These are phyloP conservation scores for Stevia rebaudiana DNA, from an alignment of 140 eudicot species.

Conservation along the genomic window DNA sequence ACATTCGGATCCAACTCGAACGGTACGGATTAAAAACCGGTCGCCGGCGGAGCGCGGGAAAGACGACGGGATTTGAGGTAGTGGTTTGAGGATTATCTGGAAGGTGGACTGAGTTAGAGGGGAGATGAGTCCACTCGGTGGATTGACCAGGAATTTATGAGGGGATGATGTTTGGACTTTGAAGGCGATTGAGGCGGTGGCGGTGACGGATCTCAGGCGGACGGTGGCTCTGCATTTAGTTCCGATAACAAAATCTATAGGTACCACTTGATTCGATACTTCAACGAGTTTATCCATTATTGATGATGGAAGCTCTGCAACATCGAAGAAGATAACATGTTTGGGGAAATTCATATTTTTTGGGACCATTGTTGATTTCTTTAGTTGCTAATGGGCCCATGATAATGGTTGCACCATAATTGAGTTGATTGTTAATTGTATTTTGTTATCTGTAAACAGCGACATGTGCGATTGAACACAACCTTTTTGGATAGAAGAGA, in stretches of 20 bases:
- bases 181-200: conserved; percentile 49
- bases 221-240: conserved; percentile 64
- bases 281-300: conserved; percentile 52
- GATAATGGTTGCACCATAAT: not conserved
- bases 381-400: conserved; percentile 20
- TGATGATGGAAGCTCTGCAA: not conserved
- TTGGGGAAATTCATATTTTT: not conserved
- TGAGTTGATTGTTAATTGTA: not conserved
- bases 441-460: not conserved
- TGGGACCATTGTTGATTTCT: conserved; percentile 28
- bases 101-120: conserved; percentile 54
- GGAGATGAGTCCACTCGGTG: conserved; percentile 60
- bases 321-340: conserved; percentile 3
- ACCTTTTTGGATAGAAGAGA: too few species aligned
- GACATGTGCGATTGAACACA: too few species aligned
- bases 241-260: conserved; percentile 48
- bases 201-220: conserved; percentile 39
- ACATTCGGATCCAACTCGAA: conserved; percentile 29
- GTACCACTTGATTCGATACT: conserved; percentile 48
- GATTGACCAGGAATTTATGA: conserved; percentile 65
- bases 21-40: conserved; percentile 50
- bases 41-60: conserved; percentile 67
- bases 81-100: conserved; percentile 74
- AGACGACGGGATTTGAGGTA: conserved; percentile 49
- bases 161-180: conserved; percentile 79